Evolutionary conservation across 2,329 filamentous ascomycete species (phyloP).

Genomic region (Ophiostoma angusticollis): DNA sequence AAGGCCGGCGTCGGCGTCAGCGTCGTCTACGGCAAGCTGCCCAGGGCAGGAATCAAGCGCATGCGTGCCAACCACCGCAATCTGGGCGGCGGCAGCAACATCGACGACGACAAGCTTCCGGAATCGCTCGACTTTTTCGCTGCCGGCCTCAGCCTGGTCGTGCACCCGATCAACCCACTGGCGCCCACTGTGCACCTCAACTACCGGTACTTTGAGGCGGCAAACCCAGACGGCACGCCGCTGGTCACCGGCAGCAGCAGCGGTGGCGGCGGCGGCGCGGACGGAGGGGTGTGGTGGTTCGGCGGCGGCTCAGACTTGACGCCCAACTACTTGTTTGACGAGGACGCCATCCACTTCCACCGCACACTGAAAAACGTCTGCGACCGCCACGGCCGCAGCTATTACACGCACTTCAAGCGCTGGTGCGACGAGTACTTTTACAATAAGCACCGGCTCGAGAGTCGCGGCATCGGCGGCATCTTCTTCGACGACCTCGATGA

Average conservation of each 20-base stretch:
- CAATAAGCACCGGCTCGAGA: slow-evolving; percentile 81
- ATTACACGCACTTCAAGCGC: slow-evolving; percentile 90
- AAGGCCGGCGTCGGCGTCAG: slow-evolving; percentile 94
- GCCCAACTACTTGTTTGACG: slow-evolving; percentile 86
- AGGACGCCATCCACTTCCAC: slow-evolving; percentile 96
- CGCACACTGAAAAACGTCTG: slow-evolving; percentile 83
- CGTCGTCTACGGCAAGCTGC: slow-evolving; percentile 84
- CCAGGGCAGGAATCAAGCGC: slow-evolving; percentile 73
- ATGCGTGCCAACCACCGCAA: slow-evolving; percentile 95
- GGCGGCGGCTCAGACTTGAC: slow-evolving; percentile 91
- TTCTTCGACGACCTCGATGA: slow-evolving; percentile 98
- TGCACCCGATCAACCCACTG: slow-evolving; percentile 92
- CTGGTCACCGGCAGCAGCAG: not conserved
- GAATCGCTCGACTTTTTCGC: slow-evolving; percentile 91
- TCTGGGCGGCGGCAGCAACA: slow-evolving; percentile 46
- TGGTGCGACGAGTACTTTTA: slow-evolving; percentile 98
- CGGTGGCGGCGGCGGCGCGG: slow-evolving; percentile 27
- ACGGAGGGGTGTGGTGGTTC: slow-evolving; percentile 83
- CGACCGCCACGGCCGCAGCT: slow-evolving; percentile 81
- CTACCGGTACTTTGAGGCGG: slow-evolving; percentile 97
- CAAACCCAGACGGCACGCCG: slow-evolving; percentile 63
- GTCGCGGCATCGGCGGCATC: slow-evolving; percentile 83
- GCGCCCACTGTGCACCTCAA: slow-evolving; percentile 96
- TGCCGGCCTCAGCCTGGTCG: slow-evolving; percentile 79
- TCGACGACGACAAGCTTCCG: slow-evolving; percentile 34